Conservation (phyloP, 179 eudicot genomes). For the Amaranthus tricolor region DNA sequence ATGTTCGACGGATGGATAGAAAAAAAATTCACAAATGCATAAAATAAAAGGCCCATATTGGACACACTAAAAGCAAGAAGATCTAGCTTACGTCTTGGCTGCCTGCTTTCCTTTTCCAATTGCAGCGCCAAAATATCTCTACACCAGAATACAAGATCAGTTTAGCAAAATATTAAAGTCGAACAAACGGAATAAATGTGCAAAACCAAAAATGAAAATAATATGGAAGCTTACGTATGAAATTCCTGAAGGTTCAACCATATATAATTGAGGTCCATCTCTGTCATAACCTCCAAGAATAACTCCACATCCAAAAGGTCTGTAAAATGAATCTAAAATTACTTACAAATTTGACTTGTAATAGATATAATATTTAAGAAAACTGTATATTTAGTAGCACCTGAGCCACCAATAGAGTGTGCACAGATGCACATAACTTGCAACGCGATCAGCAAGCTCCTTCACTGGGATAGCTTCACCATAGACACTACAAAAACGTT, state of each 20-base stretch:
- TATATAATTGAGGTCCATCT: conserved; percentile 92
- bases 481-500: conserved; percentile 50
- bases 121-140: conserved; percentile 97
- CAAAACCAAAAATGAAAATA: conserved; percentile 2
- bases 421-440: conserved; percentile 94
- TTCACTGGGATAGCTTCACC: conserved; percentile 89
- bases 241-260: conserved; percentile 96
- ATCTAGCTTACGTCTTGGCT: conserved; percentile 81
- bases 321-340: conserved; percentile 27
- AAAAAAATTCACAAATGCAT: background rate
- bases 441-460: conserved; percentile 94
- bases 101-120: conserved; percentile 97
- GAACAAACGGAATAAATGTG: background rate
- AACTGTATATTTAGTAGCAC: conserved; percentile 27
- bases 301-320: conserved; percentile 90
- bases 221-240: conserved; percentile 67
- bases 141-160: conserved; percentile 12
- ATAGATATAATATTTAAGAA: background rate
- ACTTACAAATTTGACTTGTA: background rate
- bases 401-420: conserved; percentile 99
- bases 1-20: background rate
- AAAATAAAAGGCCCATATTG: background rate
- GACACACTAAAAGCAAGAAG: conserved; percentile 8
- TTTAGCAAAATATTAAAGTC: background rate
- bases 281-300: conserved; percentile 97